phyloP scores from a whole-genome alignment of 441 rosid genomes.

The Aleurites moluccanus region DNA sequence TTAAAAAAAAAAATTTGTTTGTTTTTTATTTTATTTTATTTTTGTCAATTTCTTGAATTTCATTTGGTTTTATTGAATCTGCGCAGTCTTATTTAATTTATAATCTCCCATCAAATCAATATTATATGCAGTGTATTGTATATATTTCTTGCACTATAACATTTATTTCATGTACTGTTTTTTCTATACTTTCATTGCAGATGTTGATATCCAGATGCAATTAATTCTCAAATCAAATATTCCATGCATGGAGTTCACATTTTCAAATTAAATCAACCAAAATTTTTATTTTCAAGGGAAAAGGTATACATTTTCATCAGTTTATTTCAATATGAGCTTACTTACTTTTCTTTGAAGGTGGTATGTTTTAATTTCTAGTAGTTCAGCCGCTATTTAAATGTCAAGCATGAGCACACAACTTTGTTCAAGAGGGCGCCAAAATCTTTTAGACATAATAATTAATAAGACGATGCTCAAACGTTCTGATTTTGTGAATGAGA shows the following conservation, averaged over 20 bases:
- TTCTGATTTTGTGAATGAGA: too few relatives aligned
- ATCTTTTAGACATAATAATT: neutral
- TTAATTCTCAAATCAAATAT: neutral
- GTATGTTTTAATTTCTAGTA: neutral
- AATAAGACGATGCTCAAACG: too few relatives aligned
- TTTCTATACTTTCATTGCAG: conserved; percentile 3
- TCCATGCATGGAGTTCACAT: too few relatives aligned
- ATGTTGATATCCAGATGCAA: neutral
- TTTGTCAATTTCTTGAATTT: neutral
- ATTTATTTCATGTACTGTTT: neutral
- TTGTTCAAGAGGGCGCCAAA: neutral
- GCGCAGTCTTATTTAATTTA: neutral
- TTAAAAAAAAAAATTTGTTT: neutral
- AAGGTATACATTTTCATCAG: conserved; percentile 1
- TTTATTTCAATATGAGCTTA: neutral
- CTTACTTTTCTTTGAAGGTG: neutral
- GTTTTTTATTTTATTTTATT: neutral
- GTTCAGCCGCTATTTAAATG: neutral
- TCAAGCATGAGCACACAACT: neutral
- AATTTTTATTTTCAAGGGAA: neutral
- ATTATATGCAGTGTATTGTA: neutral
- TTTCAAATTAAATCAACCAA: neutral
- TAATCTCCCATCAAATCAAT: neutral
- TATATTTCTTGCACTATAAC: neutral
- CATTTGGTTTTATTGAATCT: neutral